A percentile compares a stretch with the other conserved stretches of the same genome.
Conservation (phyloP, 768 basidiomycete species). For the Boletus eberwhitei region DNA sequence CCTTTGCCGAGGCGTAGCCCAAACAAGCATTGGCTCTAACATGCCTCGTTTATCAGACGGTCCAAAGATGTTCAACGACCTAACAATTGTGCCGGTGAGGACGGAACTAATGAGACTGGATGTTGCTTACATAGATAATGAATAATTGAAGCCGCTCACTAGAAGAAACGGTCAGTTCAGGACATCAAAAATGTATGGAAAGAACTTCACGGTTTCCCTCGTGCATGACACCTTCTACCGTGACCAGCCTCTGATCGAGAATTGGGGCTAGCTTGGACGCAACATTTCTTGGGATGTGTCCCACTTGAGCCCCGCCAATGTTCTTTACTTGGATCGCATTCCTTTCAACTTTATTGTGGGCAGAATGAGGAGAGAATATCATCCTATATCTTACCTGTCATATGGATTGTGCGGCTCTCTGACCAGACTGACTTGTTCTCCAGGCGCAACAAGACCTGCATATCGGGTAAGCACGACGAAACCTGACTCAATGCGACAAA, state of each 20-base stretch:
- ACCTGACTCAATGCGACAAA: not conserved
- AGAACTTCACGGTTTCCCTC: constrained; percentile 60
- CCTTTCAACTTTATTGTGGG: constrained; percentile 31
- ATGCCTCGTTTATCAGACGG: constrained; percentile 52
- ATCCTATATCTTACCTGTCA: constrained; percentile 49
- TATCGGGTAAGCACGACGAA: not conserved
- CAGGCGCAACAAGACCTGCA: constrained; percentile 73
- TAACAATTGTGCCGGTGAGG: constrained; percentile 25
- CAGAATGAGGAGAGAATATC: not conserved
- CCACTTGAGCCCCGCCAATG: constrained; percentile 70
- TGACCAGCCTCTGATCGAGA: constrained; percentile 60
- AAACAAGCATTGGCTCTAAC: constrained; percentile 63
- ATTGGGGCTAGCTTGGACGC: constrained; percentile 64
- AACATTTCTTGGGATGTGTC: constrained; percentile 66
- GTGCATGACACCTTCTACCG: constrained; percentile 64
- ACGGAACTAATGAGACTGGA: not conserved
- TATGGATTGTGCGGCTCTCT: constrained; percentile 66
- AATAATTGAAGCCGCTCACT: constrained; percentile 50
- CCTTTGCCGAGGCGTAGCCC: constrained; percentile 70
- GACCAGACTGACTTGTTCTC: constrained; percentile 69
- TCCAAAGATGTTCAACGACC: constrained; percentile 72
- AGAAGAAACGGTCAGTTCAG: constrained; percentile 2
- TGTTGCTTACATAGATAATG: constrained; percentile 55
- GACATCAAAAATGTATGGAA: not conserved
- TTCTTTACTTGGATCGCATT: constrained; percentile 84